Conservation (phyloP, 2,329 filamentous ascomycete genomes). For the Microcyclospora pomicola region DNA sequence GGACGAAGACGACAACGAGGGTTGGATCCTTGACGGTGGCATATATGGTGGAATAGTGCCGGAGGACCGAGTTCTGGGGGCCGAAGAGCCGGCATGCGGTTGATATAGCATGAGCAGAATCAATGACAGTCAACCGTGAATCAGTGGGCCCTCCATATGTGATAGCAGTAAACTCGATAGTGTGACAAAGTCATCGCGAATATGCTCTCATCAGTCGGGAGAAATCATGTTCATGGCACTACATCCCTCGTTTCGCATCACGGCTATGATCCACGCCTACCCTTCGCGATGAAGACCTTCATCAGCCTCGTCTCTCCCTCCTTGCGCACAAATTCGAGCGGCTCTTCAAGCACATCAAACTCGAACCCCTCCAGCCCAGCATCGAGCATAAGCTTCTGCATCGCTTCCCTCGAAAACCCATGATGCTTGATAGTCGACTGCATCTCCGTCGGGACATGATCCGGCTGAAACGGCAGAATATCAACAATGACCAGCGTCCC, state of each 20-base stretch:
- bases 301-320: no score
- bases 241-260: no score
- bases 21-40: slow-evolving; percentile 40
- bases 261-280: no score
- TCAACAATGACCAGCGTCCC: slow-evolving; percentile 20
- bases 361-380: slow-evolving; percentile 20
- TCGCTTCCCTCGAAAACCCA: slow-evolving; percentile 16
- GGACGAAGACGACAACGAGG: slow-evolving; percentile 40
- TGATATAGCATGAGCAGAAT: no score
- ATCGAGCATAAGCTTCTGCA: slow-evolving; percentile 14
- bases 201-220: no score
- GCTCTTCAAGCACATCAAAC: slow-evolving; percentile 17
- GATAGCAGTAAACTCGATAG: no score
- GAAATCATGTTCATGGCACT: no score
- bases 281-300: no score
- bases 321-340: background rate
- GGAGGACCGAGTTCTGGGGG: slow-evolving; percentile 12
- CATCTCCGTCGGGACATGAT: slow-evolving; percentile 12
- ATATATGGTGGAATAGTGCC: slow-evolving; percentile 28
- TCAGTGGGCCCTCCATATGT: no score
- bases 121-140: no score
- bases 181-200: no score
- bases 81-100: slow-evolving; percentile 10
- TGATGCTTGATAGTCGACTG: slow-evolving; percentile 21
- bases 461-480: slow-evolving; percentile 13